Base-by-base conservation (phyloP, 805 yeast species). In the Candida corydali region DNA sequence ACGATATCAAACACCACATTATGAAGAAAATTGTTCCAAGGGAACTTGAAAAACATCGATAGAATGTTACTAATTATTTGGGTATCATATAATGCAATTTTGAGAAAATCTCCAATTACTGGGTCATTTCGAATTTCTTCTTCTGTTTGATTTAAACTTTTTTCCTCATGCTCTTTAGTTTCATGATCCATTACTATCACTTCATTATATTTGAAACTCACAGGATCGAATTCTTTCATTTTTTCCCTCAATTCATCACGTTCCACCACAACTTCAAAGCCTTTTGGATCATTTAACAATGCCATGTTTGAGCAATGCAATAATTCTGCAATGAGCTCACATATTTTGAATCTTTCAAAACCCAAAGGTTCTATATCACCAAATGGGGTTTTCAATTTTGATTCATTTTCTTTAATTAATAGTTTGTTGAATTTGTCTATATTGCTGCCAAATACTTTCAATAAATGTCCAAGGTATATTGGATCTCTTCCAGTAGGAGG, bases 401-500 rank as follows among this genome's bases (percentile, higher is more conserved):
- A 45, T 29, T 43, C 37, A 29, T 33, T 34, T 8, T 54, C 38
- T 28, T 52, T 50, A 45, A 54, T 51, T 40, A 68, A 49, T n/a
- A 68, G 46, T 17, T 52, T 39, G 46, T 65, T 64, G 48, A 67
- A 68, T 12, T 61, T 56, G 8, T 53, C 52, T 33, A 68, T 64
- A 19, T 60, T 52, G 33, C 50, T 50, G 6, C 70, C 69, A 43
- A 68, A 68, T 4, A 68, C 69, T 41, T 56, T 49, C 20, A 68
- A 51, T 39, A 68, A 53, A 43, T 65, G 69, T 5, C 74, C 74
- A 41, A 68, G 54, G 46, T 66, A 68, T 32, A 68, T 68, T 1
- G 74, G 71, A 45, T 68, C 74, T 41, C 74, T 57, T 8, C 73
- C 70, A 5, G 70, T 66, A 11, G 74, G 74, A 7, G 73, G 72